A percentile compares a stretch with the other conserved stretches of the same genome.
Conservation (phyloP, 208 protist species). For the Acanthamoeba triangularis region DNA sequence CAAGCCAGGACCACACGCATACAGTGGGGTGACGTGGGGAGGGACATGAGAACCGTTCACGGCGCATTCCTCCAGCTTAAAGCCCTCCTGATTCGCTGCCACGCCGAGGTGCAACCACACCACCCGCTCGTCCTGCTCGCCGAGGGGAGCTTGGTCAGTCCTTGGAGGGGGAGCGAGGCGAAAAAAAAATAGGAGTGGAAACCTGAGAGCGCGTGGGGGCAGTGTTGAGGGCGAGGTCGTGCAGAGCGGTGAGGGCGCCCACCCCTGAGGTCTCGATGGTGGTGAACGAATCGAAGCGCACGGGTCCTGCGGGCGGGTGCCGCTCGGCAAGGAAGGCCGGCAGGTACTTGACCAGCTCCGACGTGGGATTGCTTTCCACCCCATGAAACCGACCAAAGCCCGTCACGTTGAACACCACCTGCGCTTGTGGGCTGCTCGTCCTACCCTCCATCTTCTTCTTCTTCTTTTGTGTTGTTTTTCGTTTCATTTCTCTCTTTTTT, state of each 20-base stretch:
- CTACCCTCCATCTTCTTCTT: not conserved
- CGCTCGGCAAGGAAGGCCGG: not conserved
- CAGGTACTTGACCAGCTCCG: conserved; percentile 3
- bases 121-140: not conserved
- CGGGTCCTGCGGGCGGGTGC: not conserved
- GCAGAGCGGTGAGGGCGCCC: not conserved
- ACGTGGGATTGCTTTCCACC: not conserved
- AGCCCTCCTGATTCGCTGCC: not conserved
- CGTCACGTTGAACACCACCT: conserved; percentile 18
- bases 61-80: conserved; percentile 14
- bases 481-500: too few species aligned
- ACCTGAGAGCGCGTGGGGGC: too few species aligned
- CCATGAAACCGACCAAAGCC: conserved; percentile 21
- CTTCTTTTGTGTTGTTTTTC: too few species aligned
- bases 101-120: conserved; percentile 21
- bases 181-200: not conserved
- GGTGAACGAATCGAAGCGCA: not conserved
- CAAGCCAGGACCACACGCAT: too few species aligned
- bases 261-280: conserved; percentile 3
- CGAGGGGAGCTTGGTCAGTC: not conserved
- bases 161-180: not conserved
- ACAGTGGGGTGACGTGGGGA: too few species aligned
- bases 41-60: too few species aligned
- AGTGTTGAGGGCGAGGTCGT: not conserved
- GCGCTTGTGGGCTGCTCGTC: not conserved